Percentiles rank a stretch among this genome's conserved stretches.
phyloP scores from a whole-genome alignment of 495 filamentous ascomycete species.

The Hypomontagnella monticulosa region DNA sequence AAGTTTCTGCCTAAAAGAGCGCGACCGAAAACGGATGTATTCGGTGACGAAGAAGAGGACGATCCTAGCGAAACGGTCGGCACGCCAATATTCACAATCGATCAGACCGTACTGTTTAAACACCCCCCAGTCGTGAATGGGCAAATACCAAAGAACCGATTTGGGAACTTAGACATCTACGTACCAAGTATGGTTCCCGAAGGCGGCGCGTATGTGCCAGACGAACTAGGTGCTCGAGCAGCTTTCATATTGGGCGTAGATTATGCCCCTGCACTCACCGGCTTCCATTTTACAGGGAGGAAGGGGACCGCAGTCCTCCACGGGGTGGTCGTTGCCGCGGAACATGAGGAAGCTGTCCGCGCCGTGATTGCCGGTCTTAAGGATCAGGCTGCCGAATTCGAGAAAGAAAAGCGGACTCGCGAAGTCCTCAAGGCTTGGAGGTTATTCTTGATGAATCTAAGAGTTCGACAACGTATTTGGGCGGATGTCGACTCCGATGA shows the following conservation, averaged over 20 bases:
- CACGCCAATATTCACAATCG: conserved; percentile 72
- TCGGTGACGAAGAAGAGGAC: conserved; percentile 50
- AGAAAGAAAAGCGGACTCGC: conserved; percentile 63
- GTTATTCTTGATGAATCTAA: conserved; percentile 74
- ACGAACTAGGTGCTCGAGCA: conserved; percentile 73
- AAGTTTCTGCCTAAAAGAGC: conserved; percentile 67
- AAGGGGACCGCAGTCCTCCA: conserved; percentile 80
- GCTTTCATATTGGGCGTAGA: conserved; percentile 83
- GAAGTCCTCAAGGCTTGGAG: conserved; percentile 78
- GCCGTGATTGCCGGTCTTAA: conserved; percentile 72
- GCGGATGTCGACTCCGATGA: conserved; percentile 57
- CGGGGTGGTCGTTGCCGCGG: conserved; percentile 78
- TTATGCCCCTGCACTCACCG: conserved; percentile 87
- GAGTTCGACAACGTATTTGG: conserved; percentile 79
- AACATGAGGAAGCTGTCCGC: conserved; percentile 75
- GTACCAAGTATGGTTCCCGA: conserved; percentile 90
- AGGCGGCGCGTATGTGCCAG: conserved; percentile 73
- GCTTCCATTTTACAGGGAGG: conserved; percentile 85
- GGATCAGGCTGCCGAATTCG: conserved; percentile 66
- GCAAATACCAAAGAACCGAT: conserved; percentile 83
- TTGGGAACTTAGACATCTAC: conserved; percentile 90
- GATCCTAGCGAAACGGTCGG: conserved; percentile 55
- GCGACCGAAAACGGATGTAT: conserved; percentile 41
- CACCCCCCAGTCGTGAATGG: conserved; percentile 80
- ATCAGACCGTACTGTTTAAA: conserved; percentile 79